Conservation (phyloP, 176 grass and related monocot species). For the Oryza glaberrima region DNA sequence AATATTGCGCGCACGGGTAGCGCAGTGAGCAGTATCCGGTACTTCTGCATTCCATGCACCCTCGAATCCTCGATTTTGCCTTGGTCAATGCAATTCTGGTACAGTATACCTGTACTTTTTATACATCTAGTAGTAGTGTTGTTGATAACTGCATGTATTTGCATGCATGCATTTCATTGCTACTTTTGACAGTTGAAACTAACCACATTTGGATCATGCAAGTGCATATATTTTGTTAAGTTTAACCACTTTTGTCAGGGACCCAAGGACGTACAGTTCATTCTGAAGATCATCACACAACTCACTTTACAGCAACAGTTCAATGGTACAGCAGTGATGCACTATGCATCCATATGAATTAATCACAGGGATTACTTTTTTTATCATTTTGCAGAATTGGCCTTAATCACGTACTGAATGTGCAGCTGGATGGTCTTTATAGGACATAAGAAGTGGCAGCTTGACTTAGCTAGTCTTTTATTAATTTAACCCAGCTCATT, state of each 20-base stretch:
- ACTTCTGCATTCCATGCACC: neutral
- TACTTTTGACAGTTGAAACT: neutral
- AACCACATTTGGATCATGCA: neutral
- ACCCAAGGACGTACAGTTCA: constrained; percentile 13
- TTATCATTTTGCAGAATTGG: neutral
- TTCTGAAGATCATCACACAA: neutral
- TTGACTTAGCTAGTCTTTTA: neutral
- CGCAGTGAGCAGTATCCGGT: constrained; percentile 25
- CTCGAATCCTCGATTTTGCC: constrained; percentile 34
- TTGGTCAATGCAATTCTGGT: constrained; percentile 40
- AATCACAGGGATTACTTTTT: neutral
- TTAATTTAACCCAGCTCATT: neutral
- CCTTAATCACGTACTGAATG: neutral
- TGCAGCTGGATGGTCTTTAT: neutral
- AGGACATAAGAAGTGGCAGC: neutral
- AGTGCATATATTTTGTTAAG: neutral
- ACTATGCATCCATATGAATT: neutral
- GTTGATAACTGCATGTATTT: neutral
- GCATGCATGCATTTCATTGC: neutral
- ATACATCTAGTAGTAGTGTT: neutral
- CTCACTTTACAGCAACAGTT: neutral
- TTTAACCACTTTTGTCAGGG: neutral
- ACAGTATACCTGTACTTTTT: neutral
- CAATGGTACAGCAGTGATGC: neutral
- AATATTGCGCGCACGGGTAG: constrained; percentile 39